Percentiles rank a stretch among this genome's conserved stretches.
Evolutionary conservation across 2,329 filamentous ascomycete species (phyloP).

Genomic region (Aspergillus ochraceus): DNA sequence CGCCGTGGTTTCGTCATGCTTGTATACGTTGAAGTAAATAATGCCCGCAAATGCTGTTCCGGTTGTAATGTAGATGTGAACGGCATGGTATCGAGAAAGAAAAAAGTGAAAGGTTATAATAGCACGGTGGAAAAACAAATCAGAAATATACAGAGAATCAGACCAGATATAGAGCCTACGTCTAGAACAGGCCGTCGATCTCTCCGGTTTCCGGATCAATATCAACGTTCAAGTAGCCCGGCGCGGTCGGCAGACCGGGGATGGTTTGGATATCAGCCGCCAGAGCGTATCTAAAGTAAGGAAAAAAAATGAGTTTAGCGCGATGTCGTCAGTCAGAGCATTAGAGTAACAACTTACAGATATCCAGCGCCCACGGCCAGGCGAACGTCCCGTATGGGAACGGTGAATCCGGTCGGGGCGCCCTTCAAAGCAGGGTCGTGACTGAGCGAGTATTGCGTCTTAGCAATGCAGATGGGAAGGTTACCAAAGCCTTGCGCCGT

Average conservation of each 20-base stretch:
- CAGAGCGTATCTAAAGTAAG: conserved; percentile 69
- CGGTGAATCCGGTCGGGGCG: conserved; percentile 88
- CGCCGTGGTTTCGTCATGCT: conserved; percentile 8
- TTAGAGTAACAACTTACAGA: conserved; percentile 60
- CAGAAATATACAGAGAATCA: neutral
- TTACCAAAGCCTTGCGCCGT: conserved; percentile 88
- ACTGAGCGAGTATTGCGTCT: conserved; percentile 96
- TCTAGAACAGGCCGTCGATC: conserved; percentile 84
- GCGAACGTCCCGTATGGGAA: conserved; percentile 90
- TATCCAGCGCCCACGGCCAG: conserved; percentile 94
- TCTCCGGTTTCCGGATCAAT: conserved; percentile 78
- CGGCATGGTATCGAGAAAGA: neutral
- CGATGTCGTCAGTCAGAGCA: neutral
- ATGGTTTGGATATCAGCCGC: conserved; percentile 99
- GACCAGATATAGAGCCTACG: neutral
- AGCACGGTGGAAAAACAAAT: neutral
- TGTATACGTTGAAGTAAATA: conserved; percentile 12
- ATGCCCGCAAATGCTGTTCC: neutral
- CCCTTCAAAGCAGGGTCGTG: conserved; percentile 94
- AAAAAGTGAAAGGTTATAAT: neutral
- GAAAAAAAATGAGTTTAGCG: neutral
- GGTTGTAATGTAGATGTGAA: neutral
- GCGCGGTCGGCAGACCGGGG: conserved; percentile 89
- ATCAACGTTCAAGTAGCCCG: conserved; percentile 93
- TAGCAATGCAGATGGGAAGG: conserved; percentile 93